These are phyloP conservation scores for Actinomortierella ambigua DNA, from an alignment of 371 early-diverging fungal genomes.

Conservation along the genomic window DNA sequence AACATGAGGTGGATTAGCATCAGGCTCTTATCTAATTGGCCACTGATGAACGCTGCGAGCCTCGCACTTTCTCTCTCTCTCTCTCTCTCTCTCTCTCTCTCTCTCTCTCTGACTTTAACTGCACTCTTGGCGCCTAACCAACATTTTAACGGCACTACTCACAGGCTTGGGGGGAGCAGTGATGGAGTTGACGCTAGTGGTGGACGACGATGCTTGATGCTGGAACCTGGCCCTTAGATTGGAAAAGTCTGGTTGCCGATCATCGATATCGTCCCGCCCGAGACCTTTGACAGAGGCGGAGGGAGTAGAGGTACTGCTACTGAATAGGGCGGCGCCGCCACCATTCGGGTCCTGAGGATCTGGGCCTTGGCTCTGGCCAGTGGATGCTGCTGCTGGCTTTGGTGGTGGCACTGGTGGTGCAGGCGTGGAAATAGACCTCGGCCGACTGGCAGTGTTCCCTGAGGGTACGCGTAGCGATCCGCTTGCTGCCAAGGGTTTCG, in stretches of 20 bases:
- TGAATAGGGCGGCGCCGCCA: neutral
- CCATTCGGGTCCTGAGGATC: neutral
- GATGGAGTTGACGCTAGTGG: neutral
- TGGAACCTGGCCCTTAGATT: constrained; percentile 42
- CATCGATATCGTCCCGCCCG: constrained; percentile 19
- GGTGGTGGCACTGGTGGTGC: neutral
- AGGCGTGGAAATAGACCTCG: neutral
- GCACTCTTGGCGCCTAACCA: neutral
- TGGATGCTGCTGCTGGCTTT: constrained; percentile 2
- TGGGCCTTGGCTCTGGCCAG: too few species aligned
- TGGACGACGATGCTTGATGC: constrained; percentile 21
- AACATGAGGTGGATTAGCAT: neutral
- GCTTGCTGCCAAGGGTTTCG: neutral
- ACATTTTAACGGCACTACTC: constrained; percentile 1
- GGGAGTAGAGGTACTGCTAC: neutral
- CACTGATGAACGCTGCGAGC: constrained; percentile 17
- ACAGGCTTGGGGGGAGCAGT: constrained; percentile 11
- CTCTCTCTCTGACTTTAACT: too few species aligned
- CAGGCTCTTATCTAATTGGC: neutral
- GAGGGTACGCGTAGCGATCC: too few species aligned
- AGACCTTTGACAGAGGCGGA: neutral
- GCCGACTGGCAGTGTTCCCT: neutral
- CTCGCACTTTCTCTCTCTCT: neutral
- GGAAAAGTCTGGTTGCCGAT: constrained; percentile 31
- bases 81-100: too few species aligned